Conservation (phyloP, 2,329 filamentous ascomycete species). For the Mycosphaerella arachidis region DNA sequence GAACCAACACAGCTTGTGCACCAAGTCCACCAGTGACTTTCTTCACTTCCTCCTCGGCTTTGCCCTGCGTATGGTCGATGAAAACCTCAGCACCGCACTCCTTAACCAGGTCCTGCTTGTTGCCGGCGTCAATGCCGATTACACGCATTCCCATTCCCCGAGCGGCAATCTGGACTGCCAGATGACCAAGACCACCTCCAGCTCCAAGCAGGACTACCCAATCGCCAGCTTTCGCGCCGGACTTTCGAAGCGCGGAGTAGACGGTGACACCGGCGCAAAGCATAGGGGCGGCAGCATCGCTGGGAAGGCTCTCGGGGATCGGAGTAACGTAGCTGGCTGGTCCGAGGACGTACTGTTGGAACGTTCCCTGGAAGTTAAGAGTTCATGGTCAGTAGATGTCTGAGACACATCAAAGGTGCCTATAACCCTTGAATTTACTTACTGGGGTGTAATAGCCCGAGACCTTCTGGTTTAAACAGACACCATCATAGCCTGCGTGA, state of each 20-base stretch:
- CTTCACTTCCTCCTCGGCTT: slow-evolving; percentile 53
- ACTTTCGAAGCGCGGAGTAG: slow-evolving; percentile 62
- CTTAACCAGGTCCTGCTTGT: slow-evolving; percentile 59
- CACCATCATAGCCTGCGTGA: slow-evolving; percentile 50
- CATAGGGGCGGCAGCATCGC: slow-evolving; percentile 61
- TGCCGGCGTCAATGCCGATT: slow-evolving; percentile 61
- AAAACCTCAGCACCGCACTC: slow-evolving; percentile 63
- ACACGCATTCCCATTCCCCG: slow-evolving; percentile 60
- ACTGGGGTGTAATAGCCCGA: slow-evolving; percentile 66
- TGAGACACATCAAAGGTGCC: not conserved
- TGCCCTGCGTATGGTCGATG: slow-evolving; percentile 56
- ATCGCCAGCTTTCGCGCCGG: slow-evolving; percentile 54
- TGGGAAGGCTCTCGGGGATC: slow-evolving; percentile 58
- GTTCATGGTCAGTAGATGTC: not conserved
- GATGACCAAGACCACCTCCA: slow-evolving; percentile 47
- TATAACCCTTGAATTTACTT: not conserved
- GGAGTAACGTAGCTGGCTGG: slow-evolving; percentile 66
- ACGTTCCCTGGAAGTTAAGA: slow-evolving; percentile 43
- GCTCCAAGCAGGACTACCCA: slow-evolving; percentile 52
- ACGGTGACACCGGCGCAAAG: slow-evolving; percentile 65
- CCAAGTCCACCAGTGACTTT: slow-evolving; percentile 55
- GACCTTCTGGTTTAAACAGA: slow-evolving; percentile 54
- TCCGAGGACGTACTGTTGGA: slow-evolving; percentile 63
- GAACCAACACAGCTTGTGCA: slow-evolving; percentile 57
- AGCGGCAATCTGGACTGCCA: slow-evolving; percentile 57